phyloP scores from a whole-genome alignment of 2,329 filamentous ascomycete genomes.

The Blumeriella jaapii region DNA sequence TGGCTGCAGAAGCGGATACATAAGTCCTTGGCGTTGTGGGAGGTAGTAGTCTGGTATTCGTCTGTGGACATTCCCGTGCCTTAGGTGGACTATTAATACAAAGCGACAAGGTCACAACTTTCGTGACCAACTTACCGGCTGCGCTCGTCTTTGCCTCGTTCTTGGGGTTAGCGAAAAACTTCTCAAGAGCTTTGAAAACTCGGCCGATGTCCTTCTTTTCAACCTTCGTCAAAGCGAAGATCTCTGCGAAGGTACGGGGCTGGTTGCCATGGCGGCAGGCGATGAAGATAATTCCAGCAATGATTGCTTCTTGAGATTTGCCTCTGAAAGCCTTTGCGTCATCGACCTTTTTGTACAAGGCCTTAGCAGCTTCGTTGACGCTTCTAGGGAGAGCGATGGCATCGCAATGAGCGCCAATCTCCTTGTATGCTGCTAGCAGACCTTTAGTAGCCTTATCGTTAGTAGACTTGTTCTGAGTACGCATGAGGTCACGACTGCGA shows the following conservation, averaged over 20 bases:
- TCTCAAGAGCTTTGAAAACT: conserved; percentile 87
- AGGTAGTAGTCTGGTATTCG: conserved; percentile 61
- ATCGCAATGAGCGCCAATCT: conserved; percentile 81
- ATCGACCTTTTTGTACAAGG: conserved; percentile 89
- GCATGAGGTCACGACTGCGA: conserved; percentile 62
- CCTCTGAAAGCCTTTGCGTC: conserved; percentile 91
- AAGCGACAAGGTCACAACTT: conserved; percentile 15
- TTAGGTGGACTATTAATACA: conserved; percentile 25
- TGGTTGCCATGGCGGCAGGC: conserved; percentile 84
- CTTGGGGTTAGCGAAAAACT: conserved; percentile 66
- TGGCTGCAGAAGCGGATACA: conserved; percentile 84
- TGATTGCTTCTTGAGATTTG: conserved; percentile 86
- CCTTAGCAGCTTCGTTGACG: conserved; percentile 82
- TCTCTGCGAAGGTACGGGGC: conserved; percentile 85
- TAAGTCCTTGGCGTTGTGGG: conserved; percentile 72
- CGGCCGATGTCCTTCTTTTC: conserved; percentile 95
- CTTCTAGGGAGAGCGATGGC: conserved; percentile 69
- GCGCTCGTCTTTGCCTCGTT: conserved; percentile 40
- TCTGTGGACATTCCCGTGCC: conserved; percentile 29
- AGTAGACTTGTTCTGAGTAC: conserved; percentile 71
- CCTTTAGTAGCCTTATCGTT: conserved; percentile 76
- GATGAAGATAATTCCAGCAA: conserved; percentile 95
- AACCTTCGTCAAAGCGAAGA: conserved; percentile 85
- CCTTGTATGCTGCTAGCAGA: conserved; percentile 71
- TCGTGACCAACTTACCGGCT: conserved; percentile 37